Evolutionary conservation across 2,329 filamentous ascomycete genomes (phyloP), one percentile per base, ranked within the genome.

Genomic region (Pyrenophora seminiperda): DNA sequence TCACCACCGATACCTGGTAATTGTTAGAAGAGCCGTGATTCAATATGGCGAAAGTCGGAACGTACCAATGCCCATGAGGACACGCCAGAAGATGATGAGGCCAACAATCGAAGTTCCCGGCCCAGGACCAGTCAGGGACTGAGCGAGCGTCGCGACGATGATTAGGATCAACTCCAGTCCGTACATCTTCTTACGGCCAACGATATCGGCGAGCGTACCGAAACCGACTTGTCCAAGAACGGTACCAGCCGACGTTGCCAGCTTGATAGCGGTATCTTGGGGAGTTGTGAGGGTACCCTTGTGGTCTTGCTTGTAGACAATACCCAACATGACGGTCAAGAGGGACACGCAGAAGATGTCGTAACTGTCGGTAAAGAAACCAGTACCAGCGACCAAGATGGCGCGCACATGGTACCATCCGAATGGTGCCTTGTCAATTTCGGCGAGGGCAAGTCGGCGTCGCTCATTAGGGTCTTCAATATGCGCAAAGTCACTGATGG

Each of bases 301-400:
- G 65, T 59, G 68, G 68, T 71, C 67, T 20, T 80, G 80, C 66
- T 82, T 91, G 80, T 89, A 92, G 60, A 91, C 88, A 41, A 92
- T 83, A 36, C 89, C 89, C 85, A 92, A 72, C 87, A 92, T 91
- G 56, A 83, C 81, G 32, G 65, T 67, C 48, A 68, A 52, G 27
- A 66, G 52, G 17, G 61, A 66, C 5, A 89, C 62, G 36, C 64
- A 66, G 74, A 93, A 93, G 43, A 73, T 68, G 42, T 72, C 68
- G 74, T 93, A 93, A 29, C 87, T 88, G 70, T 94, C 90, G 11
- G 90, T 93, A 76, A 94, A 94, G 84, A 95, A 95, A 66, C 62
- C 90, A 49, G 92, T 87, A 66, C 90, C 90, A 27, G 89, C 89
- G 19, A 94, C 89, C 19, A 89, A 75, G 53, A 89, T 83, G 56